Conservation (phyloP, 2,329 filamentous ascomycete genomes). For the Thelonectria discophora region DNA sequence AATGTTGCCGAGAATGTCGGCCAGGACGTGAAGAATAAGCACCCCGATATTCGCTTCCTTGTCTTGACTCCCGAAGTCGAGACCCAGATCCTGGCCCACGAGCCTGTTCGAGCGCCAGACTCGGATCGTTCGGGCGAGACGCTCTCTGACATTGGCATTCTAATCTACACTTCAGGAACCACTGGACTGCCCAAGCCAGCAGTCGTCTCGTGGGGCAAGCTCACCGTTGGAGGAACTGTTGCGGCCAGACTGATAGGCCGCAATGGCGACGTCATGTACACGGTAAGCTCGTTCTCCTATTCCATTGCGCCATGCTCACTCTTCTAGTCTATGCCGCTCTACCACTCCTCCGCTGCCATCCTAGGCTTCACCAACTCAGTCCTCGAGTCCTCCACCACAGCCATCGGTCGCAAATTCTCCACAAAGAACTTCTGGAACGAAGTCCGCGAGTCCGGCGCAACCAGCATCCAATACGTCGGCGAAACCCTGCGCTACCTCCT, state of each 20-base stretch:
- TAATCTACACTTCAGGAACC: slow-evolving; percentile 89
- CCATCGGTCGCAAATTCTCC: slow-evolving; percentile 81
- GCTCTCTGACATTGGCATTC: slow-evolving; percentile 68
- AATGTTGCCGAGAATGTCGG: slow-evolving; percentile 63
- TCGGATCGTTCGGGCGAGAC: slow-evolving; percentile 60
- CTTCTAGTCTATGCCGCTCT: slow-evolving; percentile 83
- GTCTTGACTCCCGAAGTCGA: slow-evolving; percentile 68
- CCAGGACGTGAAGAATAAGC: slow-evolving; percentile 63
- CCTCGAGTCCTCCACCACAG: slow-evolving; percentile 69
- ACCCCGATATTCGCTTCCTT: slow-evolving; percentile 65
- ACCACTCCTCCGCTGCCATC: slow-evolving; percentile 81
- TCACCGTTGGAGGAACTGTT: slow-evolving; percentile 56
- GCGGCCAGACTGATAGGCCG: slow-evolving; percentile 62
- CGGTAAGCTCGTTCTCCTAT: slow-evolving; percentile 56
- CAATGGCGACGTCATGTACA: slow-evolving; percentile 77
- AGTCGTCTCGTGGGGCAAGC: slow-evolving; percentile 77
- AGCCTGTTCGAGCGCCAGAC: slow-evolving; percentile 67
- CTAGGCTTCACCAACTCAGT: slow-evolving; percentile 73
- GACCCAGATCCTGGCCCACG: slow-evolving; percentile 59
- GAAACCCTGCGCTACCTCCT: slow-evolving; percentile 87
- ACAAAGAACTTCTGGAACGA: slow-evolving; percentile 81
- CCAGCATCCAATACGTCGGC: slow-evolving; percentile 85
- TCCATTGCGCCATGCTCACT: neutral
- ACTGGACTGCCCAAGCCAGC: slow-evolving; percentile 85
- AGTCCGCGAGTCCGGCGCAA: slow-evolving; percentile 74